These are phyloP conservation scores for Saccharomycopsis oosterbeekiorum DNA, from an alignment of 805 yeast species.

Conservation along the genomic window DNA sequence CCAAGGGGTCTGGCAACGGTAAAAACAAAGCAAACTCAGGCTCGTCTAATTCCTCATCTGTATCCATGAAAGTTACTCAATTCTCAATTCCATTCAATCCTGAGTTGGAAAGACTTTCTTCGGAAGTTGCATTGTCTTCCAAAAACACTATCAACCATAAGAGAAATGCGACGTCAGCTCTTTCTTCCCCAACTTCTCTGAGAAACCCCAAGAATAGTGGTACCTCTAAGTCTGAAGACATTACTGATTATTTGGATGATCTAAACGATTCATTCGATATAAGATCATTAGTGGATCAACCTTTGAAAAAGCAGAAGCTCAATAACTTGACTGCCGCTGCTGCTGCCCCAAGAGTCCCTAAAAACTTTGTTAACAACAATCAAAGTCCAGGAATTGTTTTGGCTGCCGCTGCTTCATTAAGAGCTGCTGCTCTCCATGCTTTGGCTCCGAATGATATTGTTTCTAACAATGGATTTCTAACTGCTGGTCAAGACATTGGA, in stretches of 20 bases:
- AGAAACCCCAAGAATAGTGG: neutral
- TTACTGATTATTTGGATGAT: neutral
- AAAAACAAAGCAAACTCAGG: neutral
- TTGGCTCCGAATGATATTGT: constrained; percentile 28
- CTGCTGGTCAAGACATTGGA: constrained; percentile 52
- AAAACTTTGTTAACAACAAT: constrained; percentile 39
- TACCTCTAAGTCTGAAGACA: neutral
- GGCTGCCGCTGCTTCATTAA: constrained; percentile 49
- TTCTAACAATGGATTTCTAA: constrained; percentile 59
- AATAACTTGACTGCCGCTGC: constrained; percentile 63
- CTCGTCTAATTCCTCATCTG: neutral
- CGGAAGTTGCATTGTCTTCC: neutral
- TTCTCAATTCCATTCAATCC: neutral
- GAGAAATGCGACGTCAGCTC: neutral
- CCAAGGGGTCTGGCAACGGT: neutral
- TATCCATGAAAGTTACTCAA: neutral
- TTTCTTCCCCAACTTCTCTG: neutral
- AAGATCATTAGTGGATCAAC: neutral
- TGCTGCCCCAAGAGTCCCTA: constrained; percentile 73
- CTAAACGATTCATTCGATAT: neutral
- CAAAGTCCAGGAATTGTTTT: constrained; percentile 53
- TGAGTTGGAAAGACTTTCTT: neutral
- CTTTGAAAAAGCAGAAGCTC: neutral
- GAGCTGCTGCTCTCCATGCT: constrained; percentile 50
- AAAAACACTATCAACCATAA: neutral